These are phyloP conservation scores for Ensete ventricosum DNA, from an alignment of 176 grass and related monocot genomes.

Conservation along the genomic window DNA sequence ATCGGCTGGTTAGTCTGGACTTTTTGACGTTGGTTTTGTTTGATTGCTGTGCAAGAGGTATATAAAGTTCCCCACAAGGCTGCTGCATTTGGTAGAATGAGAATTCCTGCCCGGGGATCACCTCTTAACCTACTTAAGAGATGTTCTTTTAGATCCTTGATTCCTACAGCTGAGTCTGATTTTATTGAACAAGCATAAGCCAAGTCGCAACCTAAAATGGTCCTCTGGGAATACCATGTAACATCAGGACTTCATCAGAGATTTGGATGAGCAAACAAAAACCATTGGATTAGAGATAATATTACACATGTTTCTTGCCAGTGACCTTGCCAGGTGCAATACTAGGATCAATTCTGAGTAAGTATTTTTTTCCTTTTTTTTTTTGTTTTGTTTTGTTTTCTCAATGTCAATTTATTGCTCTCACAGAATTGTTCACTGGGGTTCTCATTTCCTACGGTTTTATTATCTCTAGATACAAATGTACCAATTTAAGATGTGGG, in stretches of 20 bases:
- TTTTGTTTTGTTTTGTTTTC: not conserved
- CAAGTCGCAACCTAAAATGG: not conserved
- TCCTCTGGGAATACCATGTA: constrained; percentile 1
- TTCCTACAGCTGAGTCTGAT: not conserved
- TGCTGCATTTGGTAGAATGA: not conserved
- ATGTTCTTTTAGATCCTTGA: not conserved
- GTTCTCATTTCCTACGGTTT: not conserved
- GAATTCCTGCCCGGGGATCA: not conserved
- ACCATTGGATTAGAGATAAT: not conserved
- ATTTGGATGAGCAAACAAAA: constrained; percentile 1
- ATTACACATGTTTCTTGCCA: constrained; percentile 1
- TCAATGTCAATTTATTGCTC: constrained; percentile 1
- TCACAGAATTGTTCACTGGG: not conserved
- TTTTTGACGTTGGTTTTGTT: not conserved
- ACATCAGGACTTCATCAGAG: not conserved
- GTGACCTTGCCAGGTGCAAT: constrained; percentile 1
- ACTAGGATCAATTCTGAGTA: not conserved
- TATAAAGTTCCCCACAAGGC: not conserved
- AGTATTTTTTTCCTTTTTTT: not conserved
- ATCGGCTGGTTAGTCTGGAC: not conserved
- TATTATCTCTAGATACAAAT: not conserved
- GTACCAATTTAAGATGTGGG: not conserved
- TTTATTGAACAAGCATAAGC: not conserved
- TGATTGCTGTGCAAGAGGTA: not conserved
- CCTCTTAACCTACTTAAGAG: not conserved